These are phyloP conservation scores for Chlorella sp. DNA, from an alignment of 139 green algal species.

Conservation along the genomic window DNA sequence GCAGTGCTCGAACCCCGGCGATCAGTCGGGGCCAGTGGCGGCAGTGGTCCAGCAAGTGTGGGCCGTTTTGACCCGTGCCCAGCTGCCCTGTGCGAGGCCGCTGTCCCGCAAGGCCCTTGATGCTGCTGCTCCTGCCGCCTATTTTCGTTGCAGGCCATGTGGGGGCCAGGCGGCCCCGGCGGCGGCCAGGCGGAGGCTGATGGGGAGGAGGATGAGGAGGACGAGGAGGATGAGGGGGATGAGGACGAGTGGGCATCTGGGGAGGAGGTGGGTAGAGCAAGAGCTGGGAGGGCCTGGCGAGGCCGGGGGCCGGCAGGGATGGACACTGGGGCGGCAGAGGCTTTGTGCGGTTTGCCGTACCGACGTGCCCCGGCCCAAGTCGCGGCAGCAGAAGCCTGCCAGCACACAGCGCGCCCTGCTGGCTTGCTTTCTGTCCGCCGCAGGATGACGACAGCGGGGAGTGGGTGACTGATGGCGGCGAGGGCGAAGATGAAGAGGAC, in stretches of 20 bases:
- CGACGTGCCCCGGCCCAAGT: too few species aligned
- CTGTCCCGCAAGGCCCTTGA: too few species aligned
- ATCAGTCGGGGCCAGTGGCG: too few species aligned
- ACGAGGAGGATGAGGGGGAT: constrained; percentile 1
- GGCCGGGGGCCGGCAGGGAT: too few species aligned
- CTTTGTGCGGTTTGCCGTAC: too few species aligned
- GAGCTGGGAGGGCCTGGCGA: neutral
- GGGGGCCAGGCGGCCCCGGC: too few species aligned
- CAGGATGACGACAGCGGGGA: neutral
- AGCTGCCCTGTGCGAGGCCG: neutral
- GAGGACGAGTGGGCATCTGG: constrained; percentile 19
- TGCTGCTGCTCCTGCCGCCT: neutral
- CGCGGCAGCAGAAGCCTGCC: too few species aligned
- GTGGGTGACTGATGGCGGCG: neutral
- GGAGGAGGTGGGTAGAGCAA: neutral
- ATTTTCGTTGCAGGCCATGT: too few species aligned
- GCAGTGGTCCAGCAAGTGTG: neutral
- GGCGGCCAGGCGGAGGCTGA: neutral
- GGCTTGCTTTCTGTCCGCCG: neutral
- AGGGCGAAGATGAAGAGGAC: neutral
- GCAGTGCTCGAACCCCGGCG: too few species aligned
- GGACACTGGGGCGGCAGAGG: too few species aligned
- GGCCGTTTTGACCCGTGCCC: neutral
- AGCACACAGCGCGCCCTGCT: neutral
- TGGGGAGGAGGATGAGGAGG: neutral